A percentile compares a stretch with the other conserved stretches of the same genome.
Evolutionary conservation across 495 filamentous ascomycete species (phyloP).

Genomic region (Penicillium samsonianum): DNA sequence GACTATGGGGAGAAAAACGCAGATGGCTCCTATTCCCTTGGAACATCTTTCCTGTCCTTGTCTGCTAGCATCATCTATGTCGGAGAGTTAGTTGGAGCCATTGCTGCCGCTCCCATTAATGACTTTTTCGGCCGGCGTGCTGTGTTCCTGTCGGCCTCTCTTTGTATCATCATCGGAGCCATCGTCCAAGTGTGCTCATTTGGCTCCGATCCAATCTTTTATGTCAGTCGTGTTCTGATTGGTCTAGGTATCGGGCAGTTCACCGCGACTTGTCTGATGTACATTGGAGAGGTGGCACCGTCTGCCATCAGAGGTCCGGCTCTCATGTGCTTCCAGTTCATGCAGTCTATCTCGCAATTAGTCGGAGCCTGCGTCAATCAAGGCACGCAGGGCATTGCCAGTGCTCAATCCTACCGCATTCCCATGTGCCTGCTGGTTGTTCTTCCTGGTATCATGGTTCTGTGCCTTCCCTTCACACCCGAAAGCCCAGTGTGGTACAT

Average conservation of each 20-base stretch:
- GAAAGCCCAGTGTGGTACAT: slow-evolving; percentile 40
- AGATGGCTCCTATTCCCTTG: slow-evolving; percentile 19
- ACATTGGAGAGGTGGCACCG: slow-evolving; percentile 40
- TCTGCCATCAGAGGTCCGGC: slow-evolving; percentile 36
- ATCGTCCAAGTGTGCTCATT: slow-evolving; percentile 27
- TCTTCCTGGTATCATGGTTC: slow-evolving; percentile 33
- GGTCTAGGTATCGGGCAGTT: slow-evolving; percentile 31
- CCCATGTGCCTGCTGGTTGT: slow-evolving; percentile 39
- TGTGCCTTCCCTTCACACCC: slow-evolving; percentile 35
- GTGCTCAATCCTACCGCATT: slow-evolving; percentile 30
- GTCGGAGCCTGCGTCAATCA: slow-evolving; percentile 36
- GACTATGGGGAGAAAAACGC: slow-evolving; percentile 24
- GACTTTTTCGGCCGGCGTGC: slow-evolving; percentile 22
- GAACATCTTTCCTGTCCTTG: slow-evolving; percentile 26
- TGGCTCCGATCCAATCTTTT: slow-evolving; percentile 23
- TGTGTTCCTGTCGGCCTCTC: slow-evolving; percentile 24
- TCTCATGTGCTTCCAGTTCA: slow-evolving; percentile 41
- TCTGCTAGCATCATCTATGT: slow-evolving; percentile 32
- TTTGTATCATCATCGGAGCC: slow-evolving; percentile 25
- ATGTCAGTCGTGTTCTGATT: slow-evolving; percentile 25
- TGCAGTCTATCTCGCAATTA: slow-evolving; percentile 39
- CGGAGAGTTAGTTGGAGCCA: slow-evolving; percentile 28
- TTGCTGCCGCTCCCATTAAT: slow-evolving; percentile 26
- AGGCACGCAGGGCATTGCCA: slow-evolving; percentile 32
- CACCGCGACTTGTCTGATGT: slow-evolving; percentile 30